Evolutionary conservation across 257 asterid genomes (phyloP).

Genomic region (Solanum ossicruentum): DNA sequence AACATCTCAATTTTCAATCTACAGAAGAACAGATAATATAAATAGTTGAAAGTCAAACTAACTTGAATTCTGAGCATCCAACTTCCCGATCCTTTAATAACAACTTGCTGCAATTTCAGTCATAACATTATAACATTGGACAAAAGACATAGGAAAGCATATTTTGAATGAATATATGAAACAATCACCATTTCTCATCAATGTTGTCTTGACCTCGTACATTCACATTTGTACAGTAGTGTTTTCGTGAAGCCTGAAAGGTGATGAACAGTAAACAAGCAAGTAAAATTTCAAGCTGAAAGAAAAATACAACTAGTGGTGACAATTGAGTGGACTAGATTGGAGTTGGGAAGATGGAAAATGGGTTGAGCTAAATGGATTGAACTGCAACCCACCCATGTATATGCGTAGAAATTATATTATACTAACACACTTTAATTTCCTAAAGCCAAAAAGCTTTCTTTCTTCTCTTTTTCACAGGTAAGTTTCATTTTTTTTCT

Average conservation of each 20-base stretch:
- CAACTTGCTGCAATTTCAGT: constrained; percentile 48
- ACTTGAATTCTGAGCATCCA: constrained; percentile 82
- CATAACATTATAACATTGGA: background rate
- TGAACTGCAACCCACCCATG: background rate
- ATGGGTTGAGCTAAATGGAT: background rate
- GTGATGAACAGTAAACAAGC: background rate
- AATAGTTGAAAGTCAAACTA: background rate
- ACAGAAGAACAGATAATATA: background rate
- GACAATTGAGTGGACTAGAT: background rate
- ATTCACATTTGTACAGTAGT: constrained; percentile 64
- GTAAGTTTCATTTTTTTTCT: background rate
- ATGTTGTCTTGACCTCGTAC: constrained; percentile 54
- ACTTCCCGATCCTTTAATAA: constrained; percentile 54
- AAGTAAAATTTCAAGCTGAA: background rate
- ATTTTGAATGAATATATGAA: background rate
- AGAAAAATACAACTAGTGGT: background rate
- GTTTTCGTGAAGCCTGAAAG: constrained; percentile 85
- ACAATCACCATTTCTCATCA: constrained; percentile 77
- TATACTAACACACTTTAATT: background rate
- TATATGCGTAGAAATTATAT: background rate
- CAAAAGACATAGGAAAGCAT: constrained; percentile 6
- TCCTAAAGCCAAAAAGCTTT: background rate
- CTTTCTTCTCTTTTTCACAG: background rate
- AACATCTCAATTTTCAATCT: constrained; percentile 7
- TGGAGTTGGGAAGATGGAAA: background rate